These are phyloP conservation scores for Anisodus acutangulus DNA, from an alignment of 257 asterid species.

Conservation along the genomic window DNA sequence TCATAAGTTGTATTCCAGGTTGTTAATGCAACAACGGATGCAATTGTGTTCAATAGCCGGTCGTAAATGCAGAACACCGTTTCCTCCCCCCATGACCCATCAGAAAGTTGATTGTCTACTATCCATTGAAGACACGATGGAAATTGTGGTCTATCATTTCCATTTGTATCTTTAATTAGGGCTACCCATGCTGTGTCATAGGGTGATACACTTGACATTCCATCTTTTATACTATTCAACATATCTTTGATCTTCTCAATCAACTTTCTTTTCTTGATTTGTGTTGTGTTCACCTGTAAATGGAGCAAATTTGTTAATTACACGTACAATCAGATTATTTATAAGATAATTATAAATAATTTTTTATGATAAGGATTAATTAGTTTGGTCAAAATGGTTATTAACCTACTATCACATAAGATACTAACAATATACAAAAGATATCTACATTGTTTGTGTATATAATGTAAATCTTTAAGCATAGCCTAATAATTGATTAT, in stretches of 20 bases:
- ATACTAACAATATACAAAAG: no score
- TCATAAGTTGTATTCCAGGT: slow-evolving; percentile 42
- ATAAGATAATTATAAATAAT: no score
- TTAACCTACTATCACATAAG: no score
- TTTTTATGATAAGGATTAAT: no score
- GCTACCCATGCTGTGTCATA: slow-evolving; percentile 61
- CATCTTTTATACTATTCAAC: slow-evolving; percentile 43
- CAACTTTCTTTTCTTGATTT: background rate
- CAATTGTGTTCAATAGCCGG: slow-evolving; percentile 50
- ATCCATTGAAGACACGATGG: slow-evolving; percentile 52
- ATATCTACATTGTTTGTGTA: no score
- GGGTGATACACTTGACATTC: slow-evolving; percentile 50
- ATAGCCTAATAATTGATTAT: no score
- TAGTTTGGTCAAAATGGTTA: no score
- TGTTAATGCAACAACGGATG: slow-evolving; percentile 50
- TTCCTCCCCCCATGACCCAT: slow-evolving; percentile 60
- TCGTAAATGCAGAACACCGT: slow-evolving; percentile 34
- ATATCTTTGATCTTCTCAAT: slow-evolving; percentile 29
- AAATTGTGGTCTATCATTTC: slow-evolving; percentile 40
- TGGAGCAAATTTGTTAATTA: no score
- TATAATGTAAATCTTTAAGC: no score
- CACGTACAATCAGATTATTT: background rate
- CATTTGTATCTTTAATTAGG: slow-evolving; percentile 31
- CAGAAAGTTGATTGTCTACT: slow-evolving; percentile 44
- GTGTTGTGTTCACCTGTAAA: background rate